These are phyloP conservation scores for Fusarium sp. DNA, from an alignment of 2,329 filamentous ascomycete species.

Conservation along the genomic window DNA sequence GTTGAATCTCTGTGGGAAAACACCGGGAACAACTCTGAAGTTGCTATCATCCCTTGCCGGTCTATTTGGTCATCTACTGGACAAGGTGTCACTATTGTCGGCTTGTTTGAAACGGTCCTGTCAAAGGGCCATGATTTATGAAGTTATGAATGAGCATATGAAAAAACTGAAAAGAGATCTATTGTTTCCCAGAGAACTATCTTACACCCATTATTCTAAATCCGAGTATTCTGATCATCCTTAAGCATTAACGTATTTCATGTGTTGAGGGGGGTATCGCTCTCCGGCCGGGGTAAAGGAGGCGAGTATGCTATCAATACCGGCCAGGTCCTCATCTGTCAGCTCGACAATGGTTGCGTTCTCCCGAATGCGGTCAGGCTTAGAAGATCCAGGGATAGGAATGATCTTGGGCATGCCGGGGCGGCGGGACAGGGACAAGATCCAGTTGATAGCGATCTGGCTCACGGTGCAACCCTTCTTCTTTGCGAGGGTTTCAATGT, in stretches of 20 bases:
- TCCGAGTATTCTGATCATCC: background rate
- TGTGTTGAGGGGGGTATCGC: constrained; percentile 61
- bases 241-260: constrained; percentile 40
- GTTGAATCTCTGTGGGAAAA: constrained; percentile 38
- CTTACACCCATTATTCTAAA: background rate
- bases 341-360: constrained; percentile 69
- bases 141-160: constrained; percentile 20
- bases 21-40: background rate
- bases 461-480: constrained; percentile 72
- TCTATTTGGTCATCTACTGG: constrained; percentile 56
- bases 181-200: background rate
- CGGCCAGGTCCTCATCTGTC: constrained; percentile 64
- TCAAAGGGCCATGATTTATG: constrained; percentile 28
- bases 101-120: constrained; percentile 51
- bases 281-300: constrained; percentile 64
- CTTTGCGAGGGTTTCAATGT: constrained; percentile 70
- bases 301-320: constrained; percentile 65
- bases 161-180: background rate
- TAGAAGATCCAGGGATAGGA: constrained; percentile 77
- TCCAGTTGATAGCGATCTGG: constrained; percentile 79
- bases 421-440: constrained; percentile 63
- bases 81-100: constrained; percentile 54
- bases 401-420: constrained; percentile 72
- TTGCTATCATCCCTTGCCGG: constrained; percentile 55
- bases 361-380: constrained; percentile 70